Conservation (phyloP, 73 alveolate species). For the Paramecium bursaria region DNA sequence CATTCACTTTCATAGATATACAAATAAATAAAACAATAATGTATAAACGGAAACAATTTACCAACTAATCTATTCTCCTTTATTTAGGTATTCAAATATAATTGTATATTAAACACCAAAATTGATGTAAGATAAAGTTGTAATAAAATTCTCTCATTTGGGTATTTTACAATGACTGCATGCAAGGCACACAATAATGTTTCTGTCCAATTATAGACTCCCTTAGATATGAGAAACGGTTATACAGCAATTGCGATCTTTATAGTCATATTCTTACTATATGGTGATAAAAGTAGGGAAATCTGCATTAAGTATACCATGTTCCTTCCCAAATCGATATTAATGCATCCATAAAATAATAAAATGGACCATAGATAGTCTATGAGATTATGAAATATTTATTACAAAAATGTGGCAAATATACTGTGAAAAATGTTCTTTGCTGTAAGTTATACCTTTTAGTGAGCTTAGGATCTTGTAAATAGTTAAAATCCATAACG, state of each 20-base stretch:
- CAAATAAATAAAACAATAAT: conserved; percentile 33
- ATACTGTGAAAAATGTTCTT: no score
- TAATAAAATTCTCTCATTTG: not conserved
- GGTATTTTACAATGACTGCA: conserved; percentile 49
- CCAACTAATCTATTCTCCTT: conserved; percentile 49
- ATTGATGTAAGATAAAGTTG: conserved; percentile 17
- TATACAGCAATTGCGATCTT: conserved; percentile 33
- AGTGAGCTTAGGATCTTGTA: no score
- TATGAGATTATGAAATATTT: not conserved
- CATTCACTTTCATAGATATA: not conserved
- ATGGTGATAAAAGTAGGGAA: conserved; percentile 38
- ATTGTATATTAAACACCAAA: conserved; percentile 17
- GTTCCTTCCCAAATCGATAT: conserved; percentile 34
- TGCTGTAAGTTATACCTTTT: no score
- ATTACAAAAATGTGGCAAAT: no score
- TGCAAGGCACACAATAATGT: conserved; percentile 15
- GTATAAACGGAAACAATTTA: conserved; percentile 27
- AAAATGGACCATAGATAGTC: conserved; percentile 53
- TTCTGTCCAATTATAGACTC: conserved; percentile 45
- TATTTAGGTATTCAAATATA: conserved; percentile 23
- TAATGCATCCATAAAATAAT: conserved; percentile 45
- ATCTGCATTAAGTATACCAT: conserved; percentile 15
- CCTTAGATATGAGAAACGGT: conserved; percentile 27
- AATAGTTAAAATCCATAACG: conserved; percentile 18
- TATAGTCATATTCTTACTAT: not conserved